These are phyloP conservation scores for Alternaria sp. DNA, from an alignment of 2,329 filamentous ascomycete genomes.

Conservation along the genomic window DNA sequence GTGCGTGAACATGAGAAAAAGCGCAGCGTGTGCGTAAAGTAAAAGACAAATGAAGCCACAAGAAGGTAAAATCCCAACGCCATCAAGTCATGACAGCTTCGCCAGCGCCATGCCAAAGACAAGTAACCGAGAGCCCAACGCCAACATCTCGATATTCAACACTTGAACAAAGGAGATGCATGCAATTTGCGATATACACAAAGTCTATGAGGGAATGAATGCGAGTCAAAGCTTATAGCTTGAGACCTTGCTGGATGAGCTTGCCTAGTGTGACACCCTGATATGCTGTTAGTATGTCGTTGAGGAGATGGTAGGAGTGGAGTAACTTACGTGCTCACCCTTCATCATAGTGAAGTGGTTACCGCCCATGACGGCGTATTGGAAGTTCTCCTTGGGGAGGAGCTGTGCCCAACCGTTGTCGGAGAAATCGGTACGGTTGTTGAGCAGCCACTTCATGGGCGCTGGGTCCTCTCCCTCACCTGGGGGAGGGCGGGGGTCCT, in stretches of 20 bases:
- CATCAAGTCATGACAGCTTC: conserved; percentile 3
- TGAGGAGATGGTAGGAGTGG: background rate
- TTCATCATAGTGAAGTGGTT: conserved; percentile 83
- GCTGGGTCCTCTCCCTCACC: conserved; percentile 61
- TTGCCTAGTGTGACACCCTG: conserved; percentile 50
- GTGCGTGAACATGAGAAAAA: conserved; percentile 8
- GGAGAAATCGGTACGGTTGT: conserved; percentile 74
- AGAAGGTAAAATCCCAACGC: conserved; percentile 11
- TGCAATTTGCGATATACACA: conserved; percentile 28
- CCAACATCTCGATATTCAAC: conserved; percentile 42
- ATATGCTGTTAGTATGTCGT: conserved; percentile 29
- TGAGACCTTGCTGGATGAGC: conserved; percentile 53
- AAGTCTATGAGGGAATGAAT: conserved; percentile 15
- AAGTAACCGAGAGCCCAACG: conserved; percentile 22
- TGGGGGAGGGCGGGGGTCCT: conserved; percentile 70
- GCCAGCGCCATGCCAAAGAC: conserved; percentile 18
- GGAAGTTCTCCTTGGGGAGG: conserved; percentile 66
- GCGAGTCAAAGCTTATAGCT: conserved; percentile 28
- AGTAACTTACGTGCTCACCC: conserved; percentile 56
- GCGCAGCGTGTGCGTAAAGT: conserved; percentile 2
- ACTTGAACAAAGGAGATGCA: conserved; percentile 44
- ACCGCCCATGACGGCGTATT: conserved; percentile 70
- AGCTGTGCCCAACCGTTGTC: conserved; percentile 74
- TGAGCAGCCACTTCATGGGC: conserved; percentile 69
- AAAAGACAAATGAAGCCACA: background rate